Evolutionary conservation across 2,329 filamentous ascomycete genomes (phyloP).

Genomic region (Plectosphaerella plurivora): DNA sequence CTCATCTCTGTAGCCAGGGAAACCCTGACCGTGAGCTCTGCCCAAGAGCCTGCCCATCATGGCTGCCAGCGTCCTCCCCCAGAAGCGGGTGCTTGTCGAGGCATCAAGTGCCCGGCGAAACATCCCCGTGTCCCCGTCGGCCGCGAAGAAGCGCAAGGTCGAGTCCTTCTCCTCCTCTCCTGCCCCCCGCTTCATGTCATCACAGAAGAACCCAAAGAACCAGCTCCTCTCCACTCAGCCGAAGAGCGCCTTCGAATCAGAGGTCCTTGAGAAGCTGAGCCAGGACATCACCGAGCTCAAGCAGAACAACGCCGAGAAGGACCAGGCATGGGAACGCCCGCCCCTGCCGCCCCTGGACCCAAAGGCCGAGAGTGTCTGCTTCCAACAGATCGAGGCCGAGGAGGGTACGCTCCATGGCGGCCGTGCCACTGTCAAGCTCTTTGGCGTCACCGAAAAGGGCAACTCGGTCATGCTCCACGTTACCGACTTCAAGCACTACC

Average conservation of each 20-base stretch:
- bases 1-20: neutral
- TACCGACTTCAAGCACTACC: constrained; percentile 91
- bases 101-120: constrained; percentile 61
- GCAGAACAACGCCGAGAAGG: constrained; percentile 82
- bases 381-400: constrained; percentile 94
- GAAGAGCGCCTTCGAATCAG: constrained; percentile 89
- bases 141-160: constrained; percentile 80
- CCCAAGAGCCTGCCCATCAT: too few relatives aligned
- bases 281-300: constrained; percentile 87
- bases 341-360: constrained; percentile 49
- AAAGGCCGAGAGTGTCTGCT: constrained; percentile 66
- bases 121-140: constrained; percentile 48
- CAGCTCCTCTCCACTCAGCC: constrained; percentile 69
- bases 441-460: constrained; percentile 79
- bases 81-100: constrained; percentile 71
- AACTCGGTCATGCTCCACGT: constrained; percentile 95
- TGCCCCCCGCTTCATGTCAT: constrained; percentile 54
- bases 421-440: constrained; percentile 77
- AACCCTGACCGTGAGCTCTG: neutral
- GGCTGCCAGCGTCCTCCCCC: constrained; percentile 51
- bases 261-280: constrained; percentile 91
- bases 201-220: constrained; percentile 57
- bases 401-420: constrained; percentile 80
- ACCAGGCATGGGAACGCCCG: constrained; percentile 81
- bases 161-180: constrained; percentile 57